Conservation (phyloP, 2,329 filamentous ascomycete species). For the Cordyceps farinosa region DNA sequence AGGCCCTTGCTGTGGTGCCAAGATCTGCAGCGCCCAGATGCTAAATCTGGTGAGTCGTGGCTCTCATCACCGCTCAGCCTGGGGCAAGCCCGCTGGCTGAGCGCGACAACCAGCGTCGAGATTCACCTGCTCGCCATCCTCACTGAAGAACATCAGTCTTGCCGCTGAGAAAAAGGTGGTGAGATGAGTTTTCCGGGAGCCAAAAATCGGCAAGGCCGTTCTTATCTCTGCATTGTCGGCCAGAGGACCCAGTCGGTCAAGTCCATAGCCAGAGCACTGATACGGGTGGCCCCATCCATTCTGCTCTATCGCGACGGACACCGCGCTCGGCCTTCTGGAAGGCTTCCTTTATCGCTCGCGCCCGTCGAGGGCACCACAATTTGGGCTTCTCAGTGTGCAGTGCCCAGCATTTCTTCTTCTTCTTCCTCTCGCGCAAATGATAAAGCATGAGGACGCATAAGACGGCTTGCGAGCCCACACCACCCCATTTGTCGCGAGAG, state of each 20-base stretch:
- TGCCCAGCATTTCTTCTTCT: too few species aligned
- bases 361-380: neutral
- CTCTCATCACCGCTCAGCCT: neutral
- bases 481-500: neutral
- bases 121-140: neutral
- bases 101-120: neutral
- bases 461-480: neutral
- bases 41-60: conserved; percentile 3
- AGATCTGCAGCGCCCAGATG: conserved; percentile 15
- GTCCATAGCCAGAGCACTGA: neutral
- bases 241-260: neutral
- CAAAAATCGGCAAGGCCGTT: neutral
- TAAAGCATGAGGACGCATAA: neutral
- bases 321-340: neutral
- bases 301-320: neutral
- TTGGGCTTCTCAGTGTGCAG: neutral
- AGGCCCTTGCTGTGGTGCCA: conserved; percentile 12
- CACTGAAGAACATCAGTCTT: too few species aligned
- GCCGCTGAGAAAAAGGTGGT: neutral
- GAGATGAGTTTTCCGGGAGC: neutral
- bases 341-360: neutral
- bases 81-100: neutral
- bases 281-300: neutral
- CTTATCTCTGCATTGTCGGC: conserved; percentile 3
- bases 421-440: neutral